phyloP scores from a whole-genome alignment of 2,329 filamentous ascomycete species.

The Dothistroma pini region DNA sequence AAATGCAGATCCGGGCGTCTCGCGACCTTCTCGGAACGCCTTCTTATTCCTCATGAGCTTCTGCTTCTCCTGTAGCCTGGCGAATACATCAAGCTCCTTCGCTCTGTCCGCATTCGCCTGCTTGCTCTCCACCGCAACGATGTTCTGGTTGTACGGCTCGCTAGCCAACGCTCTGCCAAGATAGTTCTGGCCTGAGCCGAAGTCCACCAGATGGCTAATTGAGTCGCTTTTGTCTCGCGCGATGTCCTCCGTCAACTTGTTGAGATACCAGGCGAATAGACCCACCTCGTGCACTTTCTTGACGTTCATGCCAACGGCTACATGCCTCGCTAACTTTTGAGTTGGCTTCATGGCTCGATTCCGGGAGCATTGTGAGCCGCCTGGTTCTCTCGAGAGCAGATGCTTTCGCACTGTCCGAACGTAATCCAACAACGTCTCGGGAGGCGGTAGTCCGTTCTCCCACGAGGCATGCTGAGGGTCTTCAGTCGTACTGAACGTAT shows the following conservation, averaged over 20 bases:
- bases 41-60: conserved; percentile 81
- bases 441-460: conserved; percentile 49
- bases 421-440: conserved; percentile 64
- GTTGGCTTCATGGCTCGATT: conserved; percentile 36
- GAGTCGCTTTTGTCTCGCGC: conserved; percentile 41
- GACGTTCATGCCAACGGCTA: conserved; percentile 87
- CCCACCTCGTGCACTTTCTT: conserved; percentile 95
- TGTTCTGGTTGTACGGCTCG: conserved; percentile 76
- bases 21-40: conserved; percentile 54
- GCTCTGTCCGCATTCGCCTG: conserved; percentile 84
- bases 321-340: conserved; percentile 62
- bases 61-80: conserved; percentile 69
- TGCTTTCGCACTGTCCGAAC: conserved; percentile 61
- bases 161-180: conserved; percentile 83
- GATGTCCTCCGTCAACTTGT: conserved; percentile 59
- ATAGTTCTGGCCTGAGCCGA: conserved; percentile 96
- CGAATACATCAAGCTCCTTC: conserved; percentile 76
- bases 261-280: conserved; percentile 83
- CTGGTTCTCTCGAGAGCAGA: conserved; percentile 62
- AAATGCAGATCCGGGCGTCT: conserved; percentile 10
- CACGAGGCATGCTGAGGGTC: conserved; percentile 28
- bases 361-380: conserved; percentile 27
- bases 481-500: neutral
- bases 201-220: conserved; percentile 88
- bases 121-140: conserved; percentile 86